Evolutionary conservation across 2,329 filamentous ascomycete genomes (phyloP).

Genomic region (Aspergillus ochraceoroseus): DNA sequence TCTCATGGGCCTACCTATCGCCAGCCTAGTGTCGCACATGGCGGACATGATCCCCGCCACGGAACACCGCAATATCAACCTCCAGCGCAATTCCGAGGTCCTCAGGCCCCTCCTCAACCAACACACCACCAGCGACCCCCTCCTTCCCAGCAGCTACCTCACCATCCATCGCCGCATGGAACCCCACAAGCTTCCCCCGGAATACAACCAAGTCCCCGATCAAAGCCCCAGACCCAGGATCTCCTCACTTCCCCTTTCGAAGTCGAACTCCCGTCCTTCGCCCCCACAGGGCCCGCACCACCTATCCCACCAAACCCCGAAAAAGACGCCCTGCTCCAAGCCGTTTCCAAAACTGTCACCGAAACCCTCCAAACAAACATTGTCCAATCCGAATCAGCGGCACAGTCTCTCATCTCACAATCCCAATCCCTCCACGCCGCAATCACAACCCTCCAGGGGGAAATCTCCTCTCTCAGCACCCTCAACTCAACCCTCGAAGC

Average conservation of each 20-base stretch:
- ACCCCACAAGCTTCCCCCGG: slow-evolving; percentile 23
- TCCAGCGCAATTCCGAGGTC: slow-evolving; percentile 12
- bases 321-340: slow-evolving; percentile 77
- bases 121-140: slow-evolving; percentile 30
- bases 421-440: slow-evolving; percentile 69
- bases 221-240: slow-evolving; percentile 46
- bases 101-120: slow-evolving; percentile 25
- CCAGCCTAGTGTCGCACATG: slow-evolving; percentile 14
- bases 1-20: slow-evolving; percentile 18
- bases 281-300: slow-evolving; percentile 55
- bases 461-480: slow-evolving; percentile 65
- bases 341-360: slow-evolving; percentile 66
- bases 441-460: slow-evolving; percentile 64
- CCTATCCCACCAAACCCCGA: slow-evolving; percentile 94
- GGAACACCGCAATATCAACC: slow-evolving; percentile 21
- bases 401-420: slow-evolving; percentile 73
- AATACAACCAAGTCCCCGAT: slow-evolving; percentile 20
- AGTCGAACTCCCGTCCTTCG: slow-evolving; percentile 50
- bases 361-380: slow-evolving; percentile 64
- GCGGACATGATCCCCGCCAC: slow-evolving; percentile 12
- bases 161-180: slow-evolving; percentile 20
- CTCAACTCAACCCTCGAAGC: slow-evolving; percentile 66
- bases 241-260: slow-evolving; percentile 61
- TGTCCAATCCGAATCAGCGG: slow-evolving; percentile 66
- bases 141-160: slow-evolving; percentile 31